phyloP scores from a whole-genome alignment of 2,329 filamentous ascomycete species.

The Thielaviopsis ethacetica region DNA sequence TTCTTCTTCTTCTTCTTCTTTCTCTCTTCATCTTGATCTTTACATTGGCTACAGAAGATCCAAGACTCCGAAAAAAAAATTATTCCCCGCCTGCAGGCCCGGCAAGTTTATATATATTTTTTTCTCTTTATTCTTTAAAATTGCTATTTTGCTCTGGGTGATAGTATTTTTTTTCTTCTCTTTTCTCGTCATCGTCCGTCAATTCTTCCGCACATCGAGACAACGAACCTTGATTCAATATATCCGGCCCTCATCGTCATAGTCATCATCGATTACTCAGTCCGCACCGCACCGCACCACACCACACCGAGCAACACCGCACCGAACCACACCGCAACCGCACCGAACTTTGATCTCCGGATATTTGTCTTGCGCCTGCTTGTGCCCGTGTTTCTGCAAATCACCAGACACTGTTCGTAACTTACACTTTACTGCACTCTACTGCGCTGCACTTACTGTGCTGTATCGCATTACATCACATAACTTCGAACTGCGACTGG shows the following conservation, averaged over 20 bases:
- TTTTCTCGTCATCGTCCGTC: background rate
- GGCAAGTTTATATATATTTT: background rate
- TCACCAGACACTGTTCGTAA: background rate
- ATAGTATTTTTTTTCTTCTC: background rate
- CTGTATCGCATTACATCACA: no score
- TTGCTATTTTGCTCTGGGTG: no score
- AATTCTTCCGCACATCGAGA: background rate
- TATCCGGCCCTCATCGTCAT: background rate
- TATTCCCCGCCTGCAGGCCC: no score
- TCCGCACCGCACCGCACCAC: background rate
- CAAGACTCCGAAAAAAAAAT: no score
- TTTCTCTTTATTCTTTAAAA: background rate
- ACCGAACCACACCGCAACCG: background rate
- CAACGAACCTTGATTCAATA: background rate
- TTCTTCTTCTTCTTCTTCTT: background rate
- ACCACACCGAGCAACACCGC: background rate
- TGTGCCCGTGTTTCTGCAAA: background rate
- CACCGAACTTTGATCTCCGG: background rate
- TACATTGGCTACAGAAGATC: no score
- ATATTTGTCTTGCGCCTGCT: background rate
- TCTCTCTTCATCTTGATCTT: background rate
- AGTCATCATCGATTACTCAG: background rate
- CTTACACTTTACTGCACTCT: background rate
- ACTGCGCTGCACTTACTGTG: background rate
- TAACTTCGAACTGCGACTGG: no score